These are phyloP conservation scores for Salix dunnii DNA, from an alignment of 345 rosid species.

Conservation along the genomic window DNA sequence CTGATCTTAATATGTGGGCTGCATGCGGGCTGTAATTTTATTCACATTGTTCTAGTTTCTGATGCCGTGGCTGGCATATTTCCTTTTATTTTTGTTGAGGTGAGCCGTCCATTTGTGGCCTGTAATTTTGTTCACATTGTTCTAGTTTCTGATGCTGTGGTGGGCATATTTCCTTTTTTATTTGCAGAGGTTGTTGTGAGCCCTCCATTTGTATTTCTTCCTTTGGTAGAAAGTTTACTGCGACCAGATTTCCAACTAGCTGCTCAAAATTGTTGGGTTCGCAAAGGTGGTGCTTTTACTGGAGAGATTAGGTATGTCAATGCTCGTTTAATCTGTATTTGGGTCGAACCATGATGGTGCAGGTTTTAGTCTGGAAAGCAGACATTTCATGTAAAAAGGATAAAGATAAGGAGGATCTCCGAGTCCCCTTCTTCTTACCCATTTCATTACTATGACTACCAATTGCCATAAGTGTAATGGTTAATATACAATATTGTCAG, in stretches of 20 bases:
- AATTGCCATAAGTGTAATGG: neutral
- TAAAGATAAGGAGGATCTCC: neutral
- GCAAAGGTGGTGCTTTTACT: constrained; percentile 68
- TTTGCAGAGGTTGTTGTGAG: constrained; percentile 67
- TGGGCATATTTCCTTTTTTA: neutral
- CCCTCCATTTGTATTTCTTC: constrained; percentile 69
- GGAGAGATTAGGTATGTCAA: constrained; percentile 61
- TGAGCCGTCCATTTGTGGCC: neutral
- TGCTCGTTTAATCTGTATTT: neutral
- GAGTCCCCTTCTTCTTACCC: neutral
- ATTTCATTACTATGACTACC: neutral
- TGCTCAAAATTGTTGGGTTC: constrained; percentile 70
- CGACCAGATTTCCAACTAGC: constrained; percentile 59
- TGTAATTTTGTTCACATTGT: neutral
- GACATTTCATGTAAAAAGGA: neutral
- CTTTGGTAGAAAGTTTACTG: constrained; percentile 40
- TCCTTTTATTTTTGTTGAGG: neutral
- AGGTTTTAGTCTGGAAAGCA: neutral
- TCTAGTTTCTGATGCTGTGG: neutral
- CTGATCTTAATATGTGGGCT: neutral
- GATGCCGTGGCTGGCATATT: neutral
- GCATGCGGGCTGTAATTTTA: neutral
- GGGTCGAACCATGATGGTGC: neutral
- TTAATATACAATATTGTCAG: neutral
- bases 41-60: neutral